Conservation (phyloP, 2,329 filamentous ascomycete species). For the Colletotrichum tropicale region DNA sequence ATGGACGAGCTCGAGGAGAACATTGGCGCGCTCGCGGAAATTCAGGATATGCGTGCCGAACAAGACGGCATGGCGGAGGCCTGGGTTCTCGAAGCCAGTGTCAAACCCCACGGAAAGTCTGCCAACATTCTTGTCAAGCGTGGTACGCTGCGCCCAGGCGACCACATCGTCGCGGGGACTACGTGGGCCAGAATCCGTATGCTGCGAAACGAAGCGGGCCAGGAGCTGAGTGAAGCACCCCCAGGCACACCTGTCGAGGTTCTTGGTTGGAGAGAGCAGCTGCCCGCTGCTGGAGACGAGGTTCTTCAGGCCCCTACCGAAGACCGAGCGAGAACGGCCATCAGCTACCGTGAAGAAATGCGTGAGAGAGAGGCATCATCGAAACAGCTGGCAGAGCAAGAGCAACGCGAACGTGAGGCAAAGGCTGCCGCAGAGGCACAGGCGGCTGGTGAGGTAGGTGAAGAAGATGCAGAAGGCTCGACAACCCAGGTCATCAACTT, state of each 20-base stretch:
- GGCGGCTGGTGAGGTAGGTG: constrained; percentile 40
- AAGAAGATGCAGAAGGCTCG: constrained; percentile 36
- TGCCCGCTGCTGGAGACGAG: constrained; percentile 83
- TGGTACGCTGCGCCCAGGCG: constrained; percentile 81
- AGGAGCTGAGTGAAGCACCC: constrained; percentile 71
- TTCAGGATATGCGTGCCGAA: constrained; percentile 89
- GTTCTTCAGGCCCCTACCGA: constrained; percentile 84
- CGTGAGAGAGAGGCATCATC: constrained; percentile 77
- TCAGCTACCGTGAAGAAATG: constrained; percentile 77
- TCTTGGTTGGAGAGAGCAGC: constrained; percentile 88
- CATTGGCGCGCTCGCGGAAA: constrained; percentile 82
- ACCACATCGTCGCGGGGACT: constrained; percentile 84
- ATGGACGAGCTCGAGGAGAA: constrained; percentile 94
- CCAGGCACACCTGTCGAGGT: constrained; percentile 93
- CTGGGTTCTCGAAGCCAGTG: constrained; percentile 90
- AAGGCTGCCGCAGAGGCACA: constrained; percentile 44
- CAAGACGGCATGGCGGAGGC: constrained; percentile 80
- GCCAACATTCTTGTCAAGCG: constrained; percentile 89
- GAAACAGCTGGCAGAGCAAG: constrained; percentile 78
- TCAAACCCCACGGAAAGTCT: constrained; percentile 82
- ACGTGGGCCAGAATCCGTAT: constrained; percentile 88
- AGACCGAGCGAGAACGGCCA: constrained; percentile 76
- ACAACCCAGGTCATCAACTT: constrained; percentile 70
- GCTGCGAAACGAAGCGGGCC: constrained; percentile 84
- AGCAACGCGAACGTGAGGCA: constrained; percentile 63